These are phyloP conservation scores for Yarrowia hollandica DNA, from an alignment of 805 yeast species.

Conservation along the genomic window DNA sequence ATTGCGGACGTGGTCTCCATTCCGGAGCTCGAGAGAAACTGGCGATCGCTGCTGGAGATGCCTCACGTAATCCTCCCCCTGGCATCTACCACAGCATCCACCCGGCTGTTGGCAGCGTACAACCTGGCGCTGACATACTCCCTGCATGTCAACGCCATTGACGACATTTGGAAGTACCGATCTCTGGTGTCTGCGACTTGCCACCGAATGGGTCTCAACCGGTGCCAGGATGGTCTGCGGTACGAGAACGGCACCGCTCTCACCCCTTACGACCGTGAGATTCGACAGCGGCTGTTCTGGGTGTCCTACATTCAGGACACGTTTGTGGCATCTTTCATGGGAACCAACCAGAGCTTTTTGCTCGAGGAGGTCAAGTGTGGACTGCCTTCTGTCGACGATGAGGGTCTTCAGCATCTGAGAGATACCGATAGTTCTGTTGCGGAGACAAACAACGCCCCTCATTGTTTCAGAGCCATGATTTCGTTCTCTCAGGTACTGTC, in stretches of 20 bases:
- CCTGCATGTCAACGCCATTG: constrained; percentile 68
- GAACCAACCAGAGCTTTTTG: constrained; percentile 77
- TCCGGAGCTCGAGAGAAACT: constrained; percentile 25
- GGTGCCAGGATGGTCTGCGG: constrained; percentile 74
- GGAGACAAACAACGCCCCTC: constrained; percentile 29
- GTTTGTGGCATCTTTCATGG: constrained; percentile 71
- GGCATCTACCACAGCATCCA: constrained; percentile 17
- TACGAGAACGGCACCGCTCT: constrained; percentile 65
- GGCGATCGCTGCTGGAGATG: constrained; percentile 22
- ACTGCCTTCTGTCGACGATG: constrained; percentile 51
- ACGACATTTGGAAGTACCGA: constrained; percentile 71
- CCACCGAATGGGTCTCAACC: constrained; percentile 78
- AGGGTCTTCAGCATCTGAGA: constrained; percentile 34
- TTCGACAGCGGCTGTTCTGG: constrained; percentile 83
- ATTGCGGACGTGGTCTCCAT: constrained; percentile 2
- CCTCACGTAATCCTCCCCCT: constrained; percentile 15
- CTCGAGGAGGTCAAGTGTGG: constrained; percentile 87
- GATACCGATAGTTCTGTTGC: neutral
- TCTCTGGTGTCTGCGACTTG: constrained; percentile 79
- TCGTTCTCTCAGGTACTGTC: constrained; percentile 69
- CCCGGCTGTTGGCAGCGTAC: constrained; percentile 20
- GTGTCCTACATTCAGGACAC: constrained; percentile 74
- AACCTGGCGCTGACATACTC: constrained; percentile 66
- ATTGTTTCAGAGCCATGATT: constrained; percentile 32
- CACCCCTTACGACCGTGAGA: constrained; percentile 72